Conservation (phyloP, 2,329 filamentous ascomycete species). For the Ascochyta clinopodiicola region DNA sequence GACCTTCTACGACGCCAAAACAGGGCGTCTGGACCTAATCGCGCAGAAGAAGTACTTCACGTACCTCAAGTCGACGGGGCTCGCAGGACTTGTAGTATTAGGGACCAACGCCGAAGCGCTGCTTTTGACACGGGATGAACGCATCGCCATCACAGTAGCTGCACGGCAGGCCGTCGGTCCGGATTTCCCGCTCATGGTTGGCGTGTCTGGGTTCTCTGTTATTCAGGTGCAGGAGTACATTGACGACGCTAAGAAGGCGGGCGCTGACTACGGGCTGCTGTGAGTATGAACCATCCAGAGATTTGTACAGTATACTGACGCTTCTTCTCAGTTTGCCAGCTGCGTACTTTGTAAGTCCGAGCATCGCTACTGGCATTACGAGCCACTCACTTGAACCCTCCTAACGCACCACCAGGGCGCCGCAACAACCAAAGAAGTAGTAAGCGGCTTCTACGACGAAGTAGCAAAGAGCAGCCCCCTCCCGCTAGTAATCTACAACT, state of each 20-base stretch:
- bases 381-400: no score
- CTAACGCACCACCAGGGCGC: constrained; percentile 39
- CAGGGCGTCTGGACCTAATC: constrained; percentile 50
- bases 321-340: constrained; percentile 44
- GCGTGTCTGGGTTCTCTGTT: constrained; percentile 53
- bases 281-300: neutral
- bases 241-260: constrained; percentile 49
- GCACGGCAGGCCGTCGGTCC: constrained; percentile 53
- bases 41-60: constrained; percentile 53
- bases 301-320: neutral
- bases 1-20: constrained; percentile 53
- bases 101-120: constrained; percentile 58
- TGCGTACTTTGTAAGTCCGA: constrained; percentile 42
- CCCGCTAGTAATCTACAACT: constrained; percentile 76
- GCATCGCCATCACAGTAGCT: constrained; percentile 46
- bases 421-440: constrained; percentile 49
- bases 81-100: constrained; percentile 55
- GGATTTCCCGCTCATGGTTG: constrained; percentile 53
- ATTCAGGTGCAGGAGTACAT: constrained; percentile 54
- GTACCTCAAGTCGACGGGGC: constrained; percentile 52
- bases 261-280: constrained; percentile 53
- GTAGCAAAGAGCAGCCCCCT: constrained; percentile 66
- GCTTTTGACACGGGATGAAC: constrained; percentile 54
- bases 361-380: no score
- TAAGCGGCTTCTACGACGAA: constrained; percentile 52